Evolutionary conservation across 805 yeast species (phyloP).

Genomic region (Kuraishia borneana): DNA sequence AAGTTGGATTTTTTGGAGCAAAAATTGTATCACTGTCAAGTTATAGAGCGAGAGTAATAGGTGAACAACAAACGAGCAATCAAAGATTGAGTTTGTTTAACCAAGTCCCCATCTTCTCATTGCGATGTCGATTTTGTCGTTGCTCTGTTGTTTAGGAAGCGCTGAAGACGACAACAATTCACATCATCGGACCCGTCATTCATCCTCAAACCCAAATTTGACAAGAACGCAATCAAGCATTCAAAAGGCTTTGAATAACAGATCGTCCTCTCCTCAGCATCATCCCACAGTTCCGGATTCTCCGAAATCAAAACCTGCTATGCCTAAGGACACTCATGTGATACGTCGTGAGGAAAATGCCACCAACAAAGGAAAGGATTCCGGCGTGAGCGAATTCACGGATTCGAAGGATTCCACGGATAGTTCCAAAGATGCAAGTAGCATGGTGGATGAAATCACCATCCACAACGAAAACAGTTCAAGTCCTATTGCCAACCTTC

Average conservation of each 20-base stretch:
- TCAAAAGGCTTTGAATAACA: conserved; percentile 19
- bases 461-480: conserved; percentile 6
- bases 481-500: conserved; percentile 2
- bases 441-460: conserved; percentile 12
- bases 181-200: conserved; percentile 4
- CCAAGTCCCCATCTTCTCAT: not conserved
- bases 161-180: conserved; percentile 16
- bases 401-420: conserved; percentile 19
- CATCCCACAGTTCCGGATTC: not conserved
- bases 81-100: too few species aligned
- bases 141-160: conserved; percentile 23
- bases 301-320: not conserved
- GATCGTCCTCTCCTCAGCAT: conserved; percentile 2
- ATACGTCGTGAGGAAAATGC: not conserved
- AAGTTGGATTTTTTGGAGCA: too few species aligned
- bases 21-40: too few species aligned
- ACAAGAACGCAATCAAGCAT: conserved; percentile 21
- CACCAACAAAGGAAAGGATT: not conserved
- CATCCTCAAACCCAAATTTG: conserved; percentile 11
- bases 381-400: conserved; percentile 1
- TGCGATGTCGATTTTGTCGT: conserved; percentile 21
- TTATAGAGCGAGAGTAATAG: too few species aligned
- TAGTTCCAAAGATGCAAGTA: conserved; percentile 18
- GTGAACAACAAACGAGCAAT: too few species aligned
- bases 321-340: not conserved